Evolutionary conservation across 2,329 filamentous ascomycete genomes (phyloP), one percentile per base, ranked within the genome.

Genomic region (Nemania bipapillata): DNA sequence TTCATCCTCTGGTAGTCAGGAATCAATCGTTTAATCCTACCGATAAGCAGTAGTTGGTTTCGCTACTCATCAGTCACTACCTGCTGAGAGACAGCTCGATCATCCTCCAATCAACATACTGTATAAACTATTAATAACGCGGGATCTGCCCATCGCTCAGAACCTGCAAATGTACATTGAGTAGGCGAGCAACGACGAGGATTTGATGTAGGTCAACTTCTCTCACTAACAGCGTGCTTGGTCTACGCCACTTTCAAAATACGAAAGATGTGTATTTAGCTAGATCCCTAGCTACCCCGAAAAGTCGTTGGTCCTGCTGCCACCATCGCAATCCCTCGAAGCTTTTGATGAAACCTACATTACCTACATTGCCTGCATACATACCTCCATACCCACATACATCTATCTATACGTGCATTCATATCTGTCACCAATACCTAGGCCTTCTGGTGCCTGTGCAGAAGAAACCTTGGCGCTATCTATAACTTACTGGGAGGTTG

Each of bases 171-270:
- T 52, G 35, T 1, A 53, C 26, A 32, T 4, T 61, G 60, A 42
- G 55, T 37, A 66, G 63, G 55, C 65, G 42, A 50, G 55, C 62
- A 65, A 52, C 61, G 40, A 50, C 24, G 60, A 59, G 58, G 49
- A 47, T 56, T 53, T 11, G 52, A 54, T 60, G 68, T 63, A 32
- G 30, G 30, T 32, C 59, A 57, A 61, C 52, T 59, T 53, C 56
- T 61, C 49, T 56, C 52, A 40, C 42, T 35, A 17, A 15, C 61
- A 37, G 20, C 56, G 28, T 22, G 26, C 37, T 5, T 40, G 22
- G 49, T 47, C 49, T 32, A n/a, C 26, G 32, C 32, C 50, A 30
- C 53, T 47, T 28, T 17, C 47, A 45, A n/a, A 37, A 28, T 26
- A 49, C 28, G 11, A 56, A 42, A 42, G 28, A 60, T 58, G 47